Base-by-base conservation (phyloP, 495 filamentous ascomycete genomes). In the Pyrenula aspistea region DNA sequence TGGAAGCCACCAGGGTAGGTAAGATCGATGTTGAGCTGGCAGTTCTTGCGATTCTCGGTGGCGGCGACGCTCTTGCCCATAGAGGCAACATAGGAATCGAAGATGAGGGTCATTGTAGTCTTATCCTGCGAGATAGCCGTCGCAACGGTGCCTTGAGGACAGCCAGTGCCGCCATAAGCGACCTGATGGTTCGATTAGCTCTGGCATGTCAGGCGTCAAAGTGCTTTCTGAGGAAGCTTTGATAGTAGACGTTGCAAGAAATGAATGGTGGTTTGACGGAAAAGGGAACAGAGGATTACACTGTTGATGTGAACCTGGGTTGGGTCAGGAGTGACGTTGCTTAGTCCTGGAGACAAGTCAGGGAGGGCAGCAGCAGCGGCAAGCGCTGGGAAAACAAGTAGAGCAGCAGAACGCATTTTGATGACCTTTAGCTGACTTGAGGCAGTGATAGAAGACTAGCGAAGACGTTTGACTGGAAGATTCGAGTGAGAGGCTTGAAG, bases 1-100 rank as follows among this genome's bases (percentile, higher is more conserved):
- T 80, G 76, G 76, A 80, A 83, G 54, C 79, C 79, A 50, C 71
- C 72, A 42, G 79, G 79, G 67, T 81, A 81, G 66, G 77, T 72
- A 56, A 83, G 72, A 65, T 68, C 73, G 62, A 83, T 56, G 65
- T 82, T 76, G 52, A 83, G 67, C 68, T 80, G 76, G 75, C 80
- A 83, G 73, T 80, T 79, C 77, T 82, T 82, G 70, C 67, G 59
- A 69, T 68, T 64, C 53, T 71, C 65, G 25, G 67, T 67, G 20
- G 70, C 54, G 20, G 63, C n/a, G 55, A 71, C 64, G 56, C 61
- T 65, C 22, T 62, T 57, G 52, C 75, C 75, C 24, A 76, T 68
- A 55, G 71, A 69, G 22, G 76, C 77, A 25, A 73, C 61, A 59
- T 76, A 77, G 8, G 54, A 56, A 61, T 68, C 68, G 61, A 75